Percentiles rank a stretch among this genome's conserved stretches.
Conservation (phyloP, 225 moss, liverwort and hornwort genomes). For the Pseudisothecium myosuroides region DNA sequence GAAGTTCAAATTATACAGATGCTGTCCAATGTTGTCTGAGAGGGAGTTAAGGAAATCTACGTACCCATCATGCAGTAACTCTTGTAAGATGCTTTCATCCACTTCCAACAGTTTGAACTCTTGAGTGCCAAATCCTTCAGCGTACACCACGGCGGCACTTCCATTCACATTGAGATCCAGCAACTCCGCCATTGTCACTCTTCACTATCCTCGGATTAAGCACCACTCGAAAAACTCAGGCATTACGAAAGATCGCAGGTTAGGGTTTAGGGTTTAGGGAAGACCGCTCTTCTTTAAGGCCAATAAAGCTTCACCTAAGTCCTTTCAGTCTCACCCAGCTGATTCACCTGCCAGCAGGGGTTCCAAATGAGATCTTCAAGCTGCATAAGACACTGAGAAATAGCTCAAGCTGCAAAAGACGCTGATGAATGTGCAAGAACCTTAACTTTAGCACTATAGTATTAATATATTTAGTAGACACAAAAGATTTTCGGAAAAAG, state of each 20-base stretch:
- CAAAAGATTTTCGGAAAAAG: not conserved
- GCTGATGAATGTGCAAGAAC: not conserved
- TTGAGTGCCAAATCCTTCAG: slow-evolving; percentile 41
- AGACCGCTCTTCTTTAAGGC: not conserved
- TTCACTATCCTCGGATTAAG: not conserved
- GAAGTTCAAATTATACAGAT: not conserved
- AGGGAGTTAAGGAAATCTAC: not conserved
- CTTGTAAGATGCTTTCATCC: slow-evolving; percentile 56
- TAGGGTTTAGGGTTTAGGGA: not conserved
- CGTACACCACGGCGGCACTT: slow-evolving; percentile 41
- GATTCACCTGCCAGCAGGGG: not conserved
- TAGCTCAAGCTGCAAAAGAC: not conserved
- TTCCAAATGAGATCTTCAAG: not conserved
- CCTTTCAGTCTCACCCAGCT: not conserved
- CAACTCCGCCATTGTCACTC: slow-evolving; percentile 27
- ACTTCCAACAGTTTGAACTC: slow-evolving; percentile 88
- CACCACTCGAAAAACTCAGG: not conserved
- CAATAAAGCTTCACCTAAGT: not conserved
- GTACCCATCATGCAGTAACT: slow-evolving; percentile 65
- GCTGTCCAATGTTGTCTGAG: not conserved
- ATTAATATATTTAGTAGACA: not conserved
- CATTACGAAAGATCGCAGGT: not conserved
- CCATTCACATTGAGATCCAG: slow-evolving; percentile 35
- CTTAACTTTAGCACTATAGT: not conserved
- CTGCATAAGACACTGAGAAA: not conserved